Evolutionary conservation across 169 alveolate species (phyloP), one percentile per base, ranked within the genome.

Genomic region (Plasmodium ovale): DNA sequence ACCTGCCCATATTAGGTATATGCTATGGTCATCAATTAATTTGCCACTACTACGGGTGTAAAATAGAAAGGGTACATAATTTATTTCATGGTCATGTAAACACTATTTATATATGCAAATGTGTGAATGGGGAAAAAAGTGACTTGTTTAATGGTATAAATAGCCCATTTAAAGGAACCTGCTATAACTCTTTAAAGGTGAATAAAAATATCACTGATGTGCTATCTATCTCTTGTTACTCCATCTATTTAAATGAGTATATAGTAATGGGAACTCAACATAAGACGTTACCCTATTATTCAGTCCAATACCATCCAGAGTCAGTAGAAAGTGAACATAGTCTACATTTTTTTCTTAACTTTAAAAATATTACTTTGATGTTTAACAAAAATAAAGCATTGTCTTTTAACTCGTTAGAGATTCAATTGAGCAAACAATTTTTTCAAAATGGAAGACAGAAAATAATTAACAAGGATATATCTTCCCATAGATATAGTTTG

Each of bases 241-340:
- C 88, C n/a, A 31, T 39, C 44, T 47, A 59, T 21, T 51, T 29
- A 49, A 79, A 60, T 37, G 79, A 82, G 37, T 59, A 53, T 27
- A 85, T 90, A 56, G 33, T 93, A 23, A 91, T 93, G 95, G 95
- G 91, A 1, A 12, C 85, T 10, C 84, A 88, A 37, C 95, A 91
- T 71, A 49, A 33, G 27, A 19, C 51, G 0, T 72, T 62, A 25
- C 95, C 95, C 9, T 51, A 91, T 21, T 84, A 82, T 53, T 92
- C 94, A 10, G 92, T 91, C 0, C 95, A 93, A 56, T 93, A 91
- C 62, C 94, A 91, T 54, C 95, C 94, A 1, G 94, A 93, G 72
- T 91, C 94, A 0, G 70, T 93, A 9, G 93, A 92, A 53, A 87
- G 93, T 7, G 88, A 77, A 1, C 62, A 39, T n/a, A 93, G 93